Evolutionary conservation across 192 early-diverging fungal genomes (phyloP).

Genomic region (Radiomyces spectabilis): DNA sequence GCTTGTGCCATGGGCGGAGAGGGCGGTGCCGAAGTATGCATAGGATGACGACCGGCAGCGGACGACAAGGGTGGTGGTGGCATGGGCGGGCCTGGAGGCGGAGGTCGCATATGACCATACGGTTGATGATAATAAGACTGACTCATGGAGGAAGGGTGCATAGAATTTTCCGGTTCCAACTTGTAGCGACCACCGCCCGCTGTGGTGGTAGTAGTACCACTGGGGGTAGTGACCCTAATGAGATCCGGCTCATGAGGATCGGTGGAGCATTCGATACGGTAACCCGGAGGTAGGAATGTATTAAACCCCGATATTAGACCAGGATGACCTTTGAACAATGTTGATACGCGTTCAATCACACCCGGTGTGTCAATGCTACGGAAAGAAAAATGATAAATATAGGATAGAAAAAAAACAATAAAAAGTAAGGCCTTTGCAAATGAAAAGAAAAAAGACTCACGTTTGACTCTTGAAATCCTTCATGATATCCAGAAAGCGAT

Average conservation of each 20-base stretch:
- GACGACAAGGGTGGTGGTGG: slow-evolving; percentile 28
- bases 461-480: slow-evolving; percentile 98
- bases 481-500: slow-evolving; percentile 98
- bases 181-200: slow-evolving; percentile 26
- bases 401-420: background rate
- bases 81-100: slow-evolving; percentile 15
- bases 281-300: slow-evolving; percentile 98
- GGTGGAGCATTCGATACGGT: slow-evolving; percentile 85
- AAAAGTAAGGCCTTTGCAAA: background rate
- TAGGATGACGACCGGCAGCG: too few species aligned
- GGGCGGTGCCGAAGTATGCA: too few species aligned
- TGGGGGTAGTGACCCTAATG: slow-evolving; percentile 87
- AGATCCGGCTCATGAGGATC: slow-evolving; percentile 67
- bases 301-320: slow-evolving; percentile 95
- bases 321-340: slow-evolving; percentile 87
- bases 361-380: slow-evolving; percentile 90
- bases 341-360: slow-evolving; percentile 95
- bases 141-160: background rate
- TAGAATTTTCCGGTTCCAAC: background rate
- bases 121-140: slow-evolving; percentile 12
- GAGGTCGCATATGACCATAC: slow-evolving; percentile 3
- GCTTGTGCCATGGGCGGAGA: slow-evolving; percentile 2
- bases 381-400: background rate
- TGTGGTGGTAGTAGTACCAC: slow-evolving; percentile 50
- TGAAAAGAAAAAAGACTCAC: slow-evolving; percentile 39